phyloP scores from a whole-genome alignment of 129 eudicot species.

The Flaveria sonorensis region DNA sequence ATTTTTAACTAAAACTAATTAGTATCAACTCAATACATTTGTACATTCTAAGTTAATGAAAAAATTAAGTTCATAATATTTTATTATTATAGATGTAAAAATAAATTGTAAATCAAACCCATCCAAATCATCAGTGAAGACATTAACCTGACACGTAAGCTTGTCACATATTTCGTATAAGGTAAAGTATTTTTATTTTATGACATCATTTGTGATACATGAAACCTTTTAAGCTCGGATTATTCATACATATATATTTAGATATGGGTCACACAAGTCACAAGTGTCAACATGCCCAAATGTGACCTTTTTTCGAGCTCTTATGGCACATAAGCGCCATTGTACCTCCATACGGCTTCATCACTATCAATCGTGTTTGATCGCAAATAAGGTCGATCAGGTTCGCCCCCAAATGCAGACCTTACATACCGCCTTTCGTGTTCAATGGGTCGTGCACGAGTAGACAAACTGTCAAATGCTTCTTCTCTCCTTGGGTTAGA shows the following conservation, averaged over 20 bases:
- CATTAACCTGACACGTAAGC: background rate
- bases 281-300: background rate
- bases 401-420: background rate
- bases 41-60: no score
- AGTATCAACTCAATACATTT: no score
- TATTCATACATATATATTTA: conserved; percentile 6
- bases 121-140: background rate
- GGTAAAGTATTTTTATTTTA: background rate
- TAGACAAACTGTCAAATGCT: background rate
- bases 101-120: background rate
- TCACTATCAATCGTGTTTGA: conserved; percentile 28
- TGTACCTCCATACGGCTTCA: conserved; percentile 34
- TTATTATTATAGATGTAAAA: no score
- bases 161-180: background rate
- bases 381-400: background rate
- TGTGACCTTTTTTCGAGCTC: background rate
- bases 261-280: background rate
- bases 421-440: background rate
- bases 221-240: background rate
- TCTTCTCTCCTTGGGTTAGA: conserved; percentile 2
- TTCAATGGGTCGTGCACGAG: conserved; percentile 9
- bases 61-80: background rate
- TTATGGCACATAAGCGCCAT: conserved; percentile 36
- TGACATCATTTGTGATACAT: background rate
- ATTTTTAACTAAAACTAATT: no score